These are phyloP conservation scores for Fraxinus pennsylvanica DNA, from an alignment of 257 asterid genomes.

Conservation along the genomic window DNA sequence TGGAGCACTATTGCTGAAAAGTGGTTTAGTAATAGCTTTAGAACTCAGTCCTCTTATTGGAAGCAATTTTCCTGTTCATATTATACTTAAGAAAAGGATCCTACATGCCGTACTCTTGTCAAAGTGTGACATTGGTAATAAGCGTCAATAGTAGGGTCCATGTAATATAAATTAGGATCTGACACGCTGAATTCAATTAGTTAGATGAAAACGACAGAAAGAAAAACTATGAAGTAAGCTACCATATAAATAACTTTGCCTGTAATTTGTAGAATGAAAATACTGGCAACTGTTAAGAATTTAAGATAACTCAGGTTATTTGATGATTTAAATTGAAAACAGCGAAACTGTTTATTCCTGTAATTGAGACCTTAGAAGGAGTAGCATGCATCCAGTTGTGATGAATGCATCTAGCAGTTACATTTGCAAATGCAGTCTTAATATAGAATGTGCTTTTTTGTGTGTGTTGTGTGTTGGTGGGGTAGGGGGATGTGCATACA, in stretches of 20 bases:
- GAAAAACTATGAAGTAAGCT: not conserved
- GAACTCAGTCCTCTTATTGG: not conserved
- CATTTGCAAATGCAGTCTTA: not conserved
- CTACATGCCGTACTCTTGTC: not conserved
- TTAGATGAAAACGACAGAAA: not conserved
- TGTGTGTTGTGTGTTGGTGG: too few relatives aligned
- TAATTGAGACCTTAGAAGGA: too few relatives aligned
- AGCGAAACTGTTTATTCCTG: not conserved
- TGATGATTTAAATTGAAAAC: not conserved
- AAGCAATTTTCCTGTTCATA: not conserved
- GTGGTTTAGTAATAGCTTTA: not conserved
- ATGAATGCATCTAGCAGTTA: too few relatives aligned
- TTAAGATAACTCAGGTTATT: too few relatives aligned
- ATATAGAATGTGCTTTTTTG: not conserved
- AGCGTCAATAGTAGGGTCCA: not conserved
- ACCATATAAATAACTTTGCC: not conserved
- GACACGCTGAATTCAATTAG: too few relatives aligned
- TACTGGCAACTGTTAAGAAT: not conserved
- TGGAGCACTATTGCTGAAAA: not conserved
- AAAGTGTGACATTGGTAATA: not conserved
- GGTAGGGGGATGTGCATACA: too few relatives aligned
- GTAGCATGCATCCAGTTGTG: too few relatives aligned
- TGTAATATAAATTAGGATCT: not conserved
- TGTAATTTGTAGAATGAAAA: not conserved
- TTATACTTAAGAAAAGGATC: not conserved